Base-by-base conservation (phyloP, 2,329 filamentous ascomycete genomes). In the Pyricularia pennisetigena region DNA sequence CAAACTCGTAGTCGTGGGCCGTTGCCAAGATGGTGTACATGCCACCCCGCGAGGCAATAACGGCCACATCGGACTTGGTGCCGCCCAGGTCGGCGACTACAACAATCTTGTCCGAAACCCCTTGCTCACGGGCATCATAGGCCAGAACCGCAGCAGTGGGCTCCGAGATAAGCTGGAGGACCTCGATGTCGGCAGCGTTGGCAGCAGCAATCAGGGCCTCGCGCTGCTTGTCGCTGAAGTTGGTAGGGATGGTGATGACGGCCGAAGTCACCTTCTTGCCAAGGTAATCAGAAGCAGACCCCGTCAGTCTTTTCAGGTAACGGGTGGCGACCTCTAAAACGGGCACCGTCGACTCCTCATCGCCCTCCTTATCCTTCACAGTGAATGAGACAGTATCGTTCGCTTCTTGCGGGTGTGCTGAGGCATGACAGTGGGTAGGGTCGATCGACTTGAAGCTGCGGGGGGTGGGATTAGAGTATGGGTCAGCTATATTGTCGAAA, bases 21-120 rank as follows among this genome's bases (percentile, higher is more conserved):
- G 94, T 97, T 24, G 95, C 93, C 69, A 99, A 85, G 74, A 97
- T 89, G 70, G 93, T 97, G 85, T 98, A 98, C 83, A 98, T 94
- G 77, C 95, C 95, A 71, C 93, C 93, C 78, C 94, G 88, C 75
- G 92, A 97, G 71, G 94, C 92, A 72, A 99, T 83, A 66, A 99
- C 91, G 62, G 94, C 88, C 68, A 97, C 90, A 78, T 99, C 95
- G 29, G 93, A 96, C 74, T 94, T 89, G 67, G 92, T 97, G 72
- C 93, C 94, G 75, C 95, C 95, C 64, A 99, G 84, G 75, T 99
- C 95, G 69, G 92, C 93, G 26, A 99, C 93, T 5, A 98, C 90
- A 68, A 97, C 82, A 71, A 91, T 88, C 86, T 97, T 97, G 84
- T 99, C 95, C 72, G 88, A 82, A 66, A 91, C 78, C 72, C 87